Conservation (phyloP, 1,284 basidiomycete genomes). For the Sporisorium scitamineum region DNA sequence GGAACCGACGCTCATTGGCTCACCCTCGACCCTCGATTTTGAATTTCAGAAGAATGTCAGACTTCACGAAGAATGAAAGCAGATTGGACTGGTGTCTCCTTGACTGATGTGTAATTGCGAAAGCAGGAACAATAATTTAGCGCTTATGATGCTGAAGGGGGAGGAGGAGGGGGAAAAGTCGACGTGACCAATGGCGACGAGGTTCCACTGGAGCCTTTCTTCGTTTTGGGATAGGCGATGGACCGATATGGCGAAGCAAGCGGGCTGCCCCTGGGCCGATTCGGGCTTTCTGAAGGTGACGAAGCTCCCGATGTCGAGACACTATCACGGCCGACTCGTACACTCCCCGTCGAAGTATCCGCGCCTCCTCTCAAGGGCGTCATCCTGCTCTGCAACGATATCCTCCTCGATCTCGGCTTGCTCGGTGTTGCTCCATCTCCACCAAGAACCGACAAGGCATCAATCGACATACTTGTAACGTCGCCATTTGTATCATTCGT, state of each 20-base stretch:
- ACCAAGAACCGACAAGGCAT: conserved; percentile 12
- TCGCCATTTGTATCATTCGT: conserved; percentile 26
- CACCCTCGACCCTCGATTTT: not conserved
- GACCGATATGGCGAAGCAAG: conserved; percentile 34
- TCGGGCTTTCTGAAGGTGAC: conserved; percentile 27
- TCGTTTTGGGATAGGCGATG: conserved; percentile 33
- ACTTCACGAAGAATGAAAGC: not conserved
- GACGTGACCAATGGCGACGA: conserved; percentile 28
- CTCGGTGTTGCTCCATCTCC: conserved; percentile 17
- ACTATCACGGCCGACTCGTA: conserved; percentile 5
- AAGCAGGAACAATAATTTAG: conserved; percentile 1
- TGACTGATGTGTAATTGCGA: not conserved
- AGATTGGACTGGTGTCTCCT: too few species aligned
- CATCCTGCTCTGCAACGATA: conserved; percentile 31
- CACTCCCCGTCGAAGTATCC: not conserved
- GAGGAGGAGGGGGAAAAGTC: conserved; percentile 7
- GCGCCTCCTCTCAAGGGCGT: conserved; percentile 11
- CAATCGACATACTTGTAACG: conserved; percentile 28
- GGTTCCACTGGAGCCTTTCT: conserved; percentile 14
- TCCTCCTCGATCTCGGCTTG: conserved; percentile 30
- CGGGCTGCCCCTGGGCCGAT: conserved; percentile 24
- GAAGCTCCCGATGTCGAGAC: conserved; percentile 10
- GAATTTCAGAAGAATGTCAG: not conserved
- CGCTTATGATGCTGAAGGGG: not conserved
- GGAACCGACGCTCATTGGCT: not conserved